Percentiles rank a stretch among this genome's conserved stretches.
Evolutionary conservation across 768 basidiomycete genomes (phyloP).

Genomic region (Dendrothele bispora): DNA sequence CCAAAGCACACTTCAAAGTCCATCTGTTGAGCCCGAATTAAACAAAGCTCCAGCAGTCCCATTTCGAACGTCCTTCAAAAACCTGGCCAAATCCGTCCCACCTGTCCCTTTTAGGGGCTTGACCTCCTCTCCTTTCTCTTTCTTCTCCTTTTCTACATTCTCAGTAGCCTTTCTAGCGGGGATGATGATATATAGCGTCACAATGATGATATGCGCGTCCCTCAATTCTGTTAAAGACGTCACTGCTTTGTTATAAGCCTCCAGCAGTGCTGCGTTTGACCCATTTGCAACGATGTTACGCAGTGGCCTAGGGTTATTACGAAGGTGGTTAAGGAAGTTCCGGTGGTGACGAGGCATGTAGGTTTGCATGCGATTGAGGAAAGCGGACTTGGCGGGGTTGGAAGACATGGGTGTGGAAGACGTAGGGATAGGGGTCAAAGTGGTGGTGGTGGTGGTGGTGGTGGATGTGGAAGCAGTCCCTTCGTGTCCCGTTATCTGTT

Average conservation of each 20-base stretch:
- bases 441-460: neutral
- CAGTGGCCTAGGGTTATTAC: conserved; percentile 57
- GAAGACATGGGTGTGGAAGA: neutral
- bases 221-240: conserved; percentile 68
- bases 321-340: conserved; percentile 70
- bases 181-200: conserved; percentile 71
- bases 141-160: conserved; percentile 22
- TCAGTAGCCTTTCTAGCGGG: conserved; percentile 48
- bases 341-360: conserved; percentile 88
- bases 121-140: conserved; percentile 23
- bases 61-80: conserved; percentile 71
- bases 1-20: too few species aligned
- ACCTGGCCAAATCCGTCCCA: conserved; percentile 75
- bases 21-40: too few species aligned
- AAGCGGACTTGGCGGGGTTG: conserved; percentile 32
- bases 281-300: conserved; percentile 47
- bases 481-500: conserved; percentile 17
- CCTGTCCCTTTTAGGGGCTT: conserved; percentile 67
- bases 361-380: conserved; percentile 70
- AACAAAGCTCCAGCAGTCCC: conserved; percentile 54
- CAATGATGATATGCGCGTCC: conserved; percentile 77
- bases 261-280: conserved; percentile 31
- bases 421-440: neutral
- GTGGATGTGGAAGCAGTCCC: neutral
- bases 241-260: conserved; percentile 68